Conservation (phyloP, 2,329 filamentous ascomycete species). For the Coniella vitis region DNA sequence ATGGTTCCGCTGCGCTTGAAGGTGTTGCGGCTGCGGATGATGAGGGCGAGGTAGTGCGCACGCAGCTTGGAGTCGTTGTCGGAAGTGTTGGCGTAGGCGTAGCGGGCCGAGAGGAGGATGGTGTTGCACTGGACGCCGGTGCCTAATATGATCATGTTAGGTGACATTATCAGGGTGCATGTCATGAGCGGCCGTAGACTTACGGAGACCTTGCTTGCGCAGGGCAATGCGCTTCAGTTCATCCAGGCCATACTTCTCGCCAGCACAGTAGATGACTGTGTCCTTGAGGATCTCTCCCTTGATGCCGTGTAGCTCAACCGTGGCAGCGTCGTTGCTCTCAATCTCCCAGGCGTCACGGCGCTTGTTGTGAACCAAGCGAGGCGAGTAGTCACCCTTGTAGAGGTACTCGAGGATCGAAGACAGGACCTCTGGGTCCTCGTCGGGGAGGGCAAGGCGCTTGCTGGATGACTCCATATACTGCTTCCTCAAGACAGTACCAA, state of each 20-base stretch:
- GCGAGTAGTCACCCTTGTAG: slow-evolving; percentile 91
- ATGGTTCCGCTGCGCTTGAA: slow-evolving; percentile 94
- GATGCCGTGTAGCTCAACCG: slow-evolving; percentile 59
- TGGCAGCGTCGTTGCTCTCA: slow-evolving; percentile 57
- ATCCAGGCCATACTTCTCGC: slow-evolving; percentile 74
- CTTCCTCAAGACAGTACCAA: slow-evolving; percentile 56
- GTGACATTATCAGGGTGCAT: slow-evolving; percentile 7
- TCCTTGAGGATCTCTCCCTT: slow-evolving; percentile 73
- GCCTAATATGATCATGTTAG: slow-evolving; percentile 33
- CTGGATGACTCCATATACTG: slow-evolving; percentile 55
- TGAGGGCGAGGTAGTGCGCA: slow-evolving; percentile 88
- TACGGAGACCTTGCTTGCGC: slow-evolving; percentile 80
- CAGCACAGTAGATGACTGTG: slow-evolving; percentile 85
- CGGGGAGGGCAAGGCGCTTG: slow-evolving; percentile 71
- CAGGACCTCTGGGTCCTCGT: slow-evolving; percentile 86
- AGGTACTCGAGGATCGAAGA: slow-evolving; percentile 85
- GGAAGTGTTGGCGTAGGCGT: slow-evolving; percentile 81
- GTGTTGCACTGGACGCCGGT: slow-evolving; percentile 77
- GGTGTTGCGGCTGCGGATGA: slow-evolving; percentile 77
- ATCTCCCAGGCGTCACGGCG: slow-evolving; percentile 73
- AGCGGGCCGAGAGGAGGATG: slow-evolving; percentile 78
- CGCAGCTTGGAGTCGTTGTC: slow-evolving; percentile 83
- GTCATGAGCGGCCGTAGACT: slow-evolving; percentile 21
- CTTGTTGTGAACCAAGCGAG: slow-evolving; percentile 76
- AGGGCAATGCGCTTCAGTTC: slow-evolving; percentile 80